phyloP scores from a whole-genome alignment of 306 rosid species.

The Leucaena leucocephala region DNA sequence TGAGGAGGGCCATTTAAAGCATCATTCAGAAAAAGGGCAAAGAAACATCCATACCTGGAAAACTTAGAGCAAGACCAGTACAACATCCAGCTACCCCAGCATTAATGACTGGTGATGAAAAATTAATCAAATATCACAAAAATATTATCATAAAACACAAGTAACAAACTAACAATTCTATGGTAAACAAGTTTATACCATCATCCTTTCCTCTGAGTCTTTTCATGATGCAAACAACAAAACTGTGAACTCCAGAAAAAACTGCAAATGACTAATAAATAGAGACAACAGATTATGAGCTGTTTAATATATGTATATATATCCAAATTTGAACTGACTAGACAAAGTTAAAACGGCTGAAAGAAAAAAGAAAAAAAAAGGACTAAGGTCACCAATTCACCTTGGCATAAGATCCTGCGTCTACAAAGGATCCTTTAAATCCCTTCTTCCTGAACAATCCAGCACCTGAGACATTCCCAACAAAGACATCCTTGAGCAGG shows the following conservation, averaged over 20 bases:
- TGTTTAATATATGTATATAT: background rate
- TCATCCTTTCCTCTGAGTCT: slow-evolving; percentile 97
- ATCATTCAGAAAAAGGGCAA: background rate
- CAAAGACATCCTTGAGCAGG: slow-evolving; percentile 30
- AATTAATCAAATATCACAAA: slow-evolving; percentile 5
- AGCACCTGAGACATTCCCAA: slow-evolving; percentile 62
- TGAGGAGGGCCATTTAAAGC: background rate
- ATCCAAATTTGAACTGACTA: background rate
- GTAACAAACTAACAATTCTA: slow-evolving; percentile 16
- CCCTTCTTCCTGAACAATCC: slow-evolving; percentile 91
- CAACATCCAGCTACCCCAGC: slow-evolving; percentile 94
- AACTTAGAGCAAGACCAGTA: slow-evolving; percentile 79
- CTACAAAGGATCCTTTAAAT: slow-evolving; percentile 86
- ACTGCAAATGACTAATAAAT: slow-evolving; percentile 66
- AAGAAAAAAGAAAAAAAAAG: background rate
- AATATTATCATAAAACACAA: background rate
- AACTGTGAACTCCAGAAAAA: slow-evolving; percentile 81
- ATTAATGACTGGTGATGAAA: slow-evolving; percentile 62
- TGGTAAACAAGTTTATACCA: slow-evolving; percentile 46
- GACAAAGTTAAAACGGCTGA: background rate
- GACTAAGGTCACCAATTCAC: slow-evolving; percentile 2
- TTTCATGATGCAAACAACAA: slow-evolving; percentile 93
- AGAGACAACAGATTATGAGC: background rate
- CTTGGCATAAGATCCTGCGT: slow-evolving; percentile 55
- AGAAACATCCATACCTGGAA: slow-evolving; percentile 58